Evolutionary conservation across 345 rosid species (phyloP), one percentile per base, ranked within the genome.

Genomic region (Ailanthus altissimus): DNA sequence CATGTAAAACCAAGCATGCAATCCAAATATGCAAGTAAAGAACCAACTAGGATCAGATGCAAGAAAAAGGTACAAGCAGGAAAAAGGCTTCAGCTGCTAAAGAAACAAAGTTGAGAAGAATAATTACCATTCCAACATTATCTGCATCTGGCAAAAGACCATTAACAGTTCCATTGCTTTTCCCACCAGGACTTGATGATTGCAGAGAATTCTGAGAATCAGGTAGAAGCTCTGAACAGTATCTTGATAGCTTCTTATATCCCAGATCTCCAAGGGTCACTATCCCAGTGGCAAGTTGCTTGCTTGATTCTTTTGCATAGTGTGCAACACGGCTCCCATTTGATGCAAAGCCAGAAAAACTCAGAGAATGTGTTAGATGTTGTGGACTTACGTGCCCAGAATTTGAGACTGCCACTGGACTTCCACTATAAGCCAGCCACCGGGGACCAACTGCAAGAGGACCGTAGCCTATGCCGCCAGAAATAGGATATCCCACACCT

Each of bases 381-480:
- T 96, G 92, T 20, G 98, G 90, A 70, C 83, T 89, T 49, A 89
- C 88, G 71, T 85, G 85, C 38, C 89, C 86, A 18, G 89, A 73
- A 79, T 83, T 84, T 47, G 93, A 83, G 50, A 74, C 80, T 40
- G 72, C 78, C 76, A 90, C 89, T 40, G 93, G 91, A 82, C 81
- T 90, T 77, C 94, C 98, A 65, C 97, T 92, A 60, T 93, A 96
- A 64, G 99, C 98, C 84, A 96, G 82, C 99, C 98, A 96, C 77
- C 99, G 85, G 53, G 94, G 90, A 76, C 97, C 98, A 81, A 96
- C 97, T 0, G 97, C 99, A 75, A 96, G 91, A 72, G 99, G 98
- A 36, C 99, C 98, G 75, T 86, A 91, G 73, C 98, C 99, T 79
- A 86, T 77, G 75, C 92, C 91, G 73, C 90, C 96, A 65, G 85